Conservation (phyloP, 225 moss, liverwort and hornwort species). For the Anthoceros angustus region DNA sequence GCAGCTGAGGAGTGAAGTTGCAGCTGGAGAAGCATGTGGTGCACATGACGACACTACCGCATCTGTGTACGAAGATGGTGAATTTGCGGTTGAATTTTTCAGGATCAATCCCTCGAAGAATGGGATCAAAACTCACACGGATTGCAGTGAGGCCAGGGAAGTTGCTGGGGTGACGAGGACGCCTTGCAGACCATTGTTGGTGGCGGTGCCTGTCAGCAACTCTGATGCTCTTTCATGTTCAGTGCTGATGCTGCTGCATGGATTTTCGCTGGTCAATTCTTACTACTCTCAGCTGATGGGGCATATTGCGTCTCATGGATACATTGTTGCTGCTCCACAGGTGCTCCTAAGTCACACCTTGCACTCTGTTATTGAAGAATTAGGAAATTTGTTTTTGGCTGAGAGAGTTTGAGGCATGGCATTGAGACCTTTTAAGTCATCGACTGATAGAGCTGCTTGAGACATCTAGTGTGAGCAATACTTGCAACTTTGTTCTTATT, state of each 20-base stretch:
- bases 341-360: slow-evolving; percentile 14
- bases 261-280: slow-evolving; percentile 31
- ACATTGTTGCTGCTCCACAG: slow-evolving; percentile 78
- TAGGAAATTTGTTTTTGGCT: not conserved
- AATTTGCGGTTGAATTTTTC: too few relatives aligned
- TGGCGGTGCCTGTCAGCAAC: slow-evolving; percentile 27
- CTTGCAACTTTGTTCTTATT: slow-evolving; percentile 8
- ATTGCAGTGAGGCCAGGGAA: too few relatives aligned
- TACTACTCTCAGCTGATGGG: slow-evolving; percentile 51
- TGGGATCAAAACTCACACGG: too few relatives aligned
- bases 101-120: too few relatives aligned
- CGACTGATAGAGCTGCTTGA: not conserved
- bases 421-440: not conserved
- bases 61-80: too few relatives aligned
- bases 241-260: slow-evolving; percentile 65
- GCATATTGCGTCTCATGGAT: slow-evolving; percentile 66
- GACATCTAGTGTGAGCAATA: not conserved
- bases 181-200: slow-evolving; percentile 26
- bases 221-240: slow-evolving; percentile 36
- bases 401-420: not conserved
- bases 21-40: too few relatives aligned
- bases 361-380: not conserved
- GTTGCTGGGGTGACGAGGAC: too few relatives aligned
- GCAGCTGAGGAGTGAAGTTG: too few relatives aligned
- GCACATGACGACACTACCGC: too few relatives aligned